phyloP scores from a whole-genome alignment of 208 protist genomes.

The Histomonas meleagridis region DNA sequence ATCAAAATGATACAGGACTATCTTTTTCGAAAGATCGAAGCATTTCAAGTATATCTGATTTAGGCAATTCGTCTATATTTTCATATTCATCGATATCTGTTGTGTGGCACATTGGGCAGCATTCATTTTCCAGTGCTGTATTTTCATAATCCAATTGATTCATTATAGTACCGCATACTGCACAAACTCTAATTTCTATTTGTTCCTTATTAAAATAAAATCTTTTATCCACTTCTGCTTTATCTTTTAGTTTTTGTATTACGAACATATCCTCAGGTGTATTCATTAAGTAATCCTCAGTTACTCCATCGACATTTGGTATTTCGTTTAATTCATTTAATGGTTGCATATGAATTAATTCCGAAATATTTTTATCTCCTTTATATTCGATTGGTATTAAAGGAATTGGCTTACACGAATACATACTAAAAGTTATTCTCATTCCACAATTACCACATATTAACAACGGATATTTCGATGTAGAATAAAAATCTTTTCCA shows the following conservation, averaged over 20 bases:
- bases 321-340: neutral
- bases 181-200: neutral
- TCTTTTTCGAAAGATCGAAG: neutral
- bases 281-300: neutral
- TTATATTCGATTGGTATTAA: neutral
- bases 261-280: neutral
- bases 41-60: conserved; percentile 20
- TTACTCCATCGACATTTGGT: neutral
- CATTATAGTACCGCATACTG: neutral
- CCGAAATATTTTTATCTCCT: neutral
- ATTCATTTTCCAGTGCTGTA: neutral
- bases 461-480: neutral
- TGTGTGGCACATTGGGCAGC: neutral
- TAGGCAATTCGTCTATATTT: neutral
- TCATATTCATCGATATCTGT: neutral
- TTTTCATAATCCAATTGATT: neutral
- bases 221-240: neutral
- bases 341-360: neutral
- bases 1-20: conserved; percentile 5
- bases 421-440: neutral
- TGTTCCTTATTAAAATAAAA: neutral
- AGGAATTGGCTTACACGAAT: neutral
- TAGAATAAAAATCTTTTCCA: neutral
- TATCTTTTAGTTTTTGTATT: neutral
- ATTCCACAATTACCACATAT: neutral